These are phyloP conservation scores for Scutellaria baicalensis DNA, from an alignment of 257 asterid species.

Conservation along the genomic window DNA sequence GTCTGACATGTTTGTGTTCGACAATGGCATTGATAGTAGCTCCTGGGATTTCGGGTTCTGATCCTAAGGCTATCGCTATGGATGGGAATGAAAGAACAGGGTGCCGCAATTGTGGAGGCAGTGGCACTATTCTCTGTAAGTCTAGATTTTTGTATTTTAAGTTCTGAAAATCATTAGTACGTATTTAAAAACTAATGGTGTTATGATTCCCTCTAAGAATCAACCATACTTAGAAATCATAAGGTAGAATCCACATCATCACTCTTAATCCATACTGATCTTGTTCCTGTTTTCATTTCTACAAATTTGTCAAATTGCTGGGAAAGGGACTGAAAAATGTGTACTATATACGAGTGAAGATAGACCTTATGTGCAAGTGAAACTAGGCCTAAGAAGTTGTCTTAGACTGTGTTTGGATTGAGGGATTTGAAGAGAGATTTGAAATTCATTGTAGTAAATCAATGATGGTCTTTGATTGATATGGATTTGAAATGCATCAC, in stretches of 20 bases:
- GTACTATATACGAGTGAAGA: too few relatives aligned
- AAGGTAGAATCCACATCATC: too few relatives aligned
- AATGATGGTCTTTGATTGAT: too few relatives aligned
- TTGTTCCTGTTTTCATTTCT: too few relatives aligned
- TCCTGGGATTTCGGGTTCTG: constrained; percentile 31
- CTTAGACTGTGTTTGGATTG: too few relatives aligned
- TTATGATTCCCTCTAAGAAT: too few relatives aligned
- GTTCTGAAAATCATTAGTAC: not conserved
- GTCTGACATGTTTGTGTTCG: constrained; percentile 73
- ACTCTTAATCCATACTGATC: too few relatives aligned
- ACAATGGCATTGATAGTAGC: constrained; percentile 45
- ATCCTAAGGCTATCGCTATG: constrained; percentile 44
- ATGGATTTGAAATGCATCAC: too few relatives aligned
- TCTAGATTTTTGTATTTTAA: not conserved
- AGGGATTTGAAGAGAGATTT: too few relatives aligned
- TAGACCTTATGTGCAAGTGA: not conserved
- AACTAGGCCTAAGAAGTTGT: not conserved
- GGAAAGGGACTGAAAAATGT: not conserved
- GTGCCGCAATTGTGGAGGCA: constrained; percentile 88
- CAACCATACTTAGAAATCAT: too few relatives aligned
- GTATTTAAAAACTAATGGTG: not conserved
- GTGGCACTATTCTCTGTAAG: constrained; percentile 91
- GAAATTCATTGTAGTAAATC: too few relatives aligned
- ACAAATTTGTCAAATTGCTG: not conserved
- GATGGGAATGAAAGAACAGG: constrained; percentile 62